Base-by-base conservation (phyloP, 805 yeast species). In the Candida methanosorbosa region DNA sequence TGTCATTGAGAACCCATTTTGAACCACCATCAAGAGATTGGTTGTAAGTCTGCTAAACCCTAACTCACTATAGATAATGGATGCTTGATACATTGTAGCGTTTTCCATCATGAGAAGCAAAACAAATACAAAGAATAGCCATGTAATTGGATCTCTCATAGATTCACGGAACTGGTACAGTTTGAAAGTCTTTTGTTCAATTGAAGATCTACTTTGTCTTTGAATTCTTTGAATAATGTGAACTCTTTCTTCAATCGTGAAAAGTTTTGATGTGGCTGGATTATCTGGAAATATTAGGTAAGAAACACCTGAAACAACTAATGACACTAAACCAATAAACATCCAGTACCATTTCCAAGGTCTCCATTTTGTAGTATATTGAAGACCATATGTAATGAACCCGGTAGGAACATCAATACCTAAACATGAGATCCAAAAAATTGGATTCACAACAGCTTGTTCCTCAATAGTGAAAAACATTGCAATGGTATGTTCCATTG, bases 331-430 rank as follows among this genome's bases (percentile, higher is more conserved):
- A 32, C 83, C 85, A 35, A 72, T 63, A 33, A 75, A 68, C 23
- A 78, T 66, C 53, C 66, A 70, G 37, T 75, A 66, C n/a, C 76
- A 48, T 43, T 70, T 68, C 81, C 83, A 79, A 21, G 23, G 23
- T 2, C 49, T 20, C 17, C 38, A 35, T 7, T 39, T 14, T 5
- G 54, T 49, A 39, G 52, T 52, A 23, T 58, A 44, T 25, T 58
- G 43, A 9, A 61, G 46, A 27, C 68, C 70, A 38, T 60, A 65
- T 17, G 64, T 61, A 29, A 56, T 46, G 28, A 55, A 51, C 18
- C 55, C 56, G 21, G 70, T 65, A 11, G 77, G 75, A 29, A 75
- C 68, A 9, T 45, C 41, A 21, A 44, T 44, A 39, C 72, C 76
- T 37, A 72, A 49, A 53, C 76, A 69, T 8, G 74, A 61, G 11